A percentile compares a stretch with the other conserved stretches of the same genome.
Evolutionary conservation across 441 rosid species (phyloP).

Genomic region (Flueggea neowawraea): DNA sequence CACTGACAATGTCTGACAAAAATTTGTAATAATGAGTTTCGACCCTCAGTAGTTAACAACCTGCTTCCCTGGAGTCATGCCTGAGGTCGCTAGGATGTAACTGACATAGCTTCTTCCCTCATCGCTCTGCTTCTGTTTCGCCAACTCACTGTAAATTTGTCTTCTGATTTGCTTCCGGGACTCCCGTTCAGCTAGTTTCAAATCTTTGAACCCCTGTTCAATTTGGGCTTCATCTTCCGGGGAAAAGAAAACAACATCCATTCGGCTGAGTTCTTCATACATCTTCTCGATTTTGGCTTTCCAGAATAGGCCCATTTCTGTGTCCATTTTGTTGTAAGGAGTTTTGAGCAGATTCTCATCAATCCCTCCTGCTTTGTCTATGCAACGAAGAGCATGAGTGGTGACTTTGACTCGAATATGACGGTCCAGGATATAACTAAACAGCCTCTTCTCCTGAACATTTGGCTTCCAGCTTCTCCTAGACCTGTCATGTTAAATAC

Average conservation of each 20-base stretch:
- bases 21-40: no score
- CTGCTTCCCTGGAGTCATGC: conserved; percentile 29
- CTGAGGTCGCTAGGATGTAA: conserved; percentile 30
- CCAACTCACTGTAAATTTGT: conserved; percentile 38
- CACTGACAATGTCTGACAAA: no score
- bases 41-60: conserved; percentile 13
- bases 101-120: conserved; percentile 26
- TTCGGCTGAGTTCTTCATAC: conserved; percentile 80
- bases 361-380: conserved; percentile 98
- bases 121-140: conserved; percentile 34
- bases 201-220: conserved; percentile 72
- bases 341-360: conserved; percentile 95
- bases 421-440: conserved; percentile 88
- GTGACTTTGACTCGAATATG: conserved; percentile 89
- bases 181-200: conserved; percentile 63
- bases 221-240: conserved; percentile 79
- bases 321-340: conserved; percentile 93
- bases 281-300: conserved; percentile 88
- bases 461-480: conserved; percentile 95
- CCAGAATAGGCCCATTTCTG: conserved; percentile 89
- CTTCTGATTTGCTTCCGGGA: conserved; percentile 58
- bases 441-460: conserved; percentile 89
- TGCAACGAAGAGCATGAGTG: conserved; percentile 89
- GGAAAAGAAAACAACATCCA: conserved; percentile 63
- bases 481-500: conserved; percentile 40